A percentile compares a stretch with the other conserved stretches of the same genome.
phyloP scores from a whole-genome alignment of 2,329 filamentous ascomycete genomes.

The Calonectria ilicicola region DNA sequence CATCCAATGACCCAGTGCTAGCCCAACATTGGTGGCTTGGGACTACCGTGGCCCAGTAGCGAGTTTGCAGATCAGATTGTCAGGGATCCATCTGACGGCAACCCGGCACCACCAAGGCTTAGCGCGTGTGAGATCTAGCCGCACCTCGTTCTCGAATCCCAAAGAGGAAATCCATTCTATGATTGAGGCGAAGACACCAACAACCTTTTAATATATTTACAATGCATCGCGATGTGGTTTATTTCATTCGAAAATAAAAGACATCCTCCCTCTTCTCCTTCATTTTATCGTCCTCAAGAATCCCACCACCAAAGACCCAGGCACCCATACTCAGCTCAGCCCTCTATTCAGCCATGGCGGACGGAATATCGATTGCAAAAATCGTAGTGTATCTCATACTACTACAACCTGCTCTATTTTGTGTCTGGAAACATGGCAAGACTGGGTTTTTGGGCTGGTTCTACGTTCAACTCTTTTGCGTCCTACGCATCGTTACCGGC shows the following conservation, averaged over 20 bases:
- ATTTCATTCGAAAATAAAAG: background rate
- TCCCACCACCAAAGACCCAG: background rate
- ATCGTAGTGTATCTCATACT: conserved; percentile 20
- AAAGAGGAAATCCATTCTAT: background rate
- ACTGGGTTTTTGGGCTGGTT: conserved; percentile 24
- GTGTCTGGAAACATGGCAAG: conserved; percentile 24
- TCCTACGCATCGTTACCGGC: conserved; percentile 18
- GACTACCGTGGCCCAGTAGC: background rate
- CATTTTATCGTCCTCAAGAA: background rate
- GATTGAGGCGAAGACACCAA: background rate
- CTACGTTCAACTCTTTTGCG: conserved; percentile 20
- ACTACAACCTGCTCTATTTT: conserved; percentile 14
- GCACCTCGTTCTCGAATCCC: conserved; percentile 16
- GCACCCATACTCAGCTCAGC: too few relatives aligned
- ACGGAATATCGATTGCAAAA: conserved; percentile 19
- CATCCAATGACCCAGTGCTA: background rate
- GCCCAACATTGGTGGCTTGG: background rate
- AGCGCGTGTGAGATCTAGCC: background rate
- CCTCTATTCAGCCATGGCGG: conserved; percentile 5
- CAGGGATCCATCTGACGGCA: background rate
- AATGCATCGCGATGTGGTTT: background rate
- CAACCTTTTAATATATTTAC: background rate
- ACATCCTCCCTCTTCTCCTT: background rate
- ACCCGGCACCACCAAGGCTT: background rate
- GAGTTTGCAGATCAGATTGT: background rate